Evolutionary conservation across 176 grass and related monocot species (phyloP).

Genomic region (Cenchrus fungigraminus): DNA sequence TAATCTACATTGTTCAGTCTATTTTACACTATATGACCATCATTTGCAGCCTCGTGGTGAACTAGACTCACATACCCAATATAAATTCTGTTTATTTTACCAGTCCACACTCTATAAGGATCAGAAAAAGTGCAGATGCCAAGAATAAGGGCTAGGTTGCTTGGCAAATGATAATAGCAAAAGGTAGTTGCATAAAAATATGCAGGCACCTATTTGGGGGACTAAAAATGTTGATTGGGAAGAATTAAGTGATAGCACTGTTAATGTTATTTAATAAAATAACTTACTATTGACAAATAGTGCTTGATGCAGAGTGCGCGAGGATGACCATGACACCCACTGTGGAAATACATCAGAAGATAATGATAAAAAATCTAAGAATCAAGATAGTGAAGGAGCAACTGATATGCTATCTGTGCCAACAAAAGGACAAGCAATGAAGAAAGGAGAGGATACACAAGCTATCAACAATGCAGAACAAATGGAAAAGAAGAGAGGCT

Average conservation of each 20-base stretch:
- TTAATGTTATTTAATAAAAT: conserved; percentile 2
- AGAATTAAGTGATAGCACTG: neutral
- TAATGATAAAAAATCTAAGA: neutral
- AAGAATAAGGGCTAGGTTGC: neutral
- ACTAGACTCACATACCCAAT: neutral
- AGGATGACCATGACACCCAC: neutral
- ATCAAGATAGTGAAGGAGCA: neutral
- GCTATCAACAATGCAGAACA: neutral
- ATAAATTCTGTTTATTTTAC: neutral
- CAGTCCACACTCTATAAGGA: neutral
- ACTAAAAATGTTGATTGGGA: neutral
- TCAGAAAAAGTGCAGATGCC: neutral
- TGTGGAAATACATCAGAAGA: neutral
- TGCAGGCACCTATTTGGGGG: neutral
- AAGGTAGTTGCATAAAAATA: neutral
- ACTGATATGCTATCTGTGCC: neutral
- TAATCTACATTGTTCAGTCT: neutral
- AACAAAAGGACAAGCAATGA: neutral
- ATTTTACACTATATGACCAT: neutral
- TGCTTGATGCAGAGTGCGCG: neutral
- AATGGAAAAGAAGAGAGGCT: conserved; percentile 1
- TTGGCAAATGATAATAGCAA: neutral
- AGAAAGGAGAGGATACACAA: neutral
- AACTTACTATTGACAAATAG: neutral
- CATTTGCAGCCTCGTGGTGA: neutral